Base-by-base conservation (phyloP, 208 protist species). In the Crithidia mellificae region DNA sequence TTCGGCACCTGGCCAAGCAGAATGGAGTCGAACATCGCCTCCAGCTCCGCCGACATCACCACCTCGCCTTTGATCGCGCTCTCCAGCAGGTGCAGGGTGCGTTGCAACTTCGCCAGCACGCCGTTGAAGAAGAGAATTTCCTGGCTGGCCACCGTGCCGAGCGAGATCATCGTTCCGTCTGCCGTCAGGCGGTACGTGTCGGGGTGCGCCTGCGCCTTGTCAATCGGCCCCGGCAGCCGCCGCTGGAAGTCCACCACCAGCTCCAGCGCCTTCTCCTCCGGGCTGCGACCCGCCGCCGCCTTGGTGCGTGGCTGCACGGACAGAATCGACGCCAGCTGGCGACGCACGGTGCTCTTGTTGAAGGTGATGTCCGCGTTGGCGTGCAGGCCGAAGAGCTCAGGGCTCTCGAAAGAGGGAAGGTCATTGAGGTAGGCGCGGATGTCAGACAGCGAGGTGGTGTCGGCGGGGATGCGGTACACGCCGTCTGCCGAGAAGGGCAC, bases 311-410 rank as follows among this genome's bases (percentile, higher is more conserved):
- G 96, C 81, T 98, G 95, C 51, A 98, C 85, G 0, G 84, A 86
- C 22, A 98, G 68, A 24, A 98, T 87, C 7, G 91, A 70, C 6
- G 83, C 73, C 32, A 98, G 81, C 78, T 98, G 80, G 38, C 77
- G 79, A 3, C 86, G 78, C 19, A 95, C 92, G 38, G 97, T 95
- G 30, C 80, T 92, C 67, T 85, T 86, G 64, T 97, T 97, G 73
- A 85, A 94, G 9, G 92, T 96, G 73, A 98, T 97, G 66, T 96
- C 93, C 11, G 98, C 97, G 78, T 98, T 98, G 12, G 76, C 82
- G 75, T 99, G 95, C 36, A 99, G 85, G 27, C 98, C 98, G 78
- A 99, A 99, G 20, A 97, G 72, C 70, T 93, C 90, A 6, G 98
- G 98, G 47, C 81, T 87, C 55, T 98, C 96, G 59, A 97, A 97